These are phyloP conservation scores for Maudiozyma barnettii DNA, from an alignment of 805 yeast species.

Conservation along the genomic window DNA sequence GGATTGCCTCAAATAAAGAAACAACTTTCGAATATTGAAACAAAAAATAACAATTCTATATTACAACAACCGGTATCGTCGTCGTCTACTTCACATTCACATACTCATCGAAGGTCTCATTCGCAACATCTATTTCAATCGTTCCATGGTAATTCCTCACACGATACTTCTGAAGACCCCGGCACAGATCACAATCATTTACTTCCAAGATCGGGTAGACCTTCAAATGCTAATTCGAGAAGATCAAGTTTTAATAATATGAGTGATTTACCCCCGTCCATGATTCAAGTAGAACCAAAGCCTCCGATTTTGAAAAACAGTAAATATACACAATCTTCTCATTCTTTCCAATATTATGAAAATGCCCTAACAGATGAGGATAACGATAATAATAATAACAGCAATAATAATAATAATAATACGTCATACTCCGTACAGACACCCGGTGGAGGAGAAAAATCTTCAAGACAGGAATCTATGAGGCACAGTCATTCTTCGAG, in stretches of 20 bases:
- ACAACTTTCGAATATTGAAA: slow-evolving; percentile 3
- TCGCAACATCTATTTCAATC: slow-evolving; percentile 2
- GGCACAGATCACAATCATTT: not conserved
- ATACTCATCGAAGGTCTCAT: slow-evolving; percentile 5
- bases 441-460: not conserved
- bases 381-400: slow-evolving; percentile 13
- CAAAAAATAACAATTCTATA: not conserved
- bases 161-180: not conserved
- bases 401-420: slow-evolving; percentile 2
- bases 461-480: slow-evolving; percentile 10
- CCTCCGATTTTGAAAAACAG: slow-evolving; percentile 56
- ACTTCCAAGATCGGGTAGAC: not conserved
- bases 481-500: slow-evolving; percentile 17
- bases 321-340: slow-evolving; percentile 10
- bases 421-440: slow-evolving; percentile 1
- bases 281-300: slow-evolving; percentile 62
- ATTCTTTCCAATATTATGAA: slow-evolving; percentile 20
- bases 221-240: slow-evolving; percentile 4
- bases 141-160: not conserved
- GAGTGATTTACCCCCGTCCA: slow-evolving; percentile 49
- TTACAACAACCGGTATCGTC: not conserved
- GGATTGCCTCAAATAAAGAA: not conserved
- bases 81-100: not conserved
- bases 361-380: slow-evolving; percentile 27
- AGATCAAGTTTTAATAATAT: slow-evolving; percentile 27